These are phyloP conservation scores for Nissolia schottii DNA, from an alignment of 306 rosid species.

Conservation along the genomic window DNA sequence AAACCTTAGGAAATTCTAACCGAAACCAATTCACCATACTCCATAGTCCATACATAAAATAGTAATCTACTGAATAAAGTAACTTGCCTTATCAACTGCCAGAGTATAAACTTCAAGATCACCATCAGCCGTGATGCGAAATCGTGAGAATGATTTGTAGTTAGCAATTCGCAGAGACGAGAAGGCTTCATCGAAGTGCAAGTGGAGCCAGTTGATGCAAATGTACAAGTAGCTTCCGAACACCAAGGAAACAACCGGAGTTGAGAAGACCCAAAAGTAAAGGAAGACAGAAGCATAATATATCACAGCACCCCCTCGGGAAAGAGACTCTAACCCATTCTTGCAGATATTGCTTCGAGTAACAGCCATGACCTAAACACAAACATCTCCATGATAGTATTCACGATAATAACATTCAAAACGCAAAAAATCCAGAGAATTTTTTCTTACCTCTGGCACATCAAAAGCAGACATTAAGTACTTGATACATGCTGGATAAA, in stretches of 20 bases:
- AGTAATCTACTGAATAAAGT: neutral
- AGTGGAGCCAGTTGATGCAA: constrained; percentile 92
- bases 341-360: constrained; percentile 81
- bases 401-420: neutral
- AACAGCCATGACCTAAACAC: constrained; percentile 87
- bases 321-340: constrained; percentile 74
- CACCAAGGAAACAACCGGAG: constrained; percentile 89
- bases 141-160: constrained; percentile 87
- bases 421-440: neutral
- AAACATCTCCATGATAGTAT: neutral
- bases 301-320: constrained; percentile 68
- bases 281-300: constrained; percentile 92
- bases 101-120: constrained; percentile 94
- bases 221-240: constrained; percentile 91
- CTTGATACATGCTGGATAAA: constrained; percentile 97
- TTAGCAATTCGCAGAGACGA: constrained; percentile 94
- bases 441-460: constrained; percentile 83
- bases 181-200: constrained; percentile 98
- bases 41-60: neutral
- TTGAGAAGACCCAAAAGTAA: constrained; percentile 92
- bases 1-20: neutral
- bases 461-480: constrained; percentile 97
- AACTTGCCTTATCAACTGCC: constrained; percentile 85
- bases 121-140: constrained; percentile 63
- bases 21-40: neutral